These are phyloP conservation scores for Thalassiosira mediterranea DNA, from an alignment of 352 stramenopile genomes.

Conservation along the genomic window DNA sequence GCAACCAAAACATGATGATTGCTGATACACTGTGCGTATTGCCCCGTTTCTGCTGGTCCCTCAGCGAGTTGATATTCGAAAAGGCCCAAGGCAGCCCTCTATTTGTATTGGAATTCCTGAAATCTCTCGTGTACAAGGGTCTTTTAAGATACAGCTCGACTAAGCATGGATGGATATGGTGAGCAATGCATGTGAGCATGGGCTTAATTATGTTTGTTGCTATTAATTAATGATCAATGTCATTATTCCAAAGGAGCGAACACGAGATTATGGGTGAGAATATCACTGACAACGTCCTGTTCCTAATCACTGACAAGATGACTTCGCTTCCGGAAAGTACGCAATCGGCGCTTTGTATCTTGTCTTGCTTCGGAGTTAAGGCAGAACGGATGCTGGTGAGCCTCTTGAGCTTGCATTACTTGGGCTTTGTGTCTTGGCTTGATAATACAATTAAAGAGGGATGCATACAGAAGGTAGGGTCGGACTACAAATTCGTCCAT, in stretches of 20 bases:
- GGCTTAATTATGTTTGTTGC: too few relatives aligned
- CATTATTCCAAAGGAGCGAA: neutral
- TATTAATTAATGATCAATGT: neutral
- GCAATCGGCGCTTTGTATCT: conserved; percentile 26
- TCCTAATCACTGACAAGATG: conserved; percentile 45
- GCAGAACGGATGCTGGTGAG: conserved; percentile 16
- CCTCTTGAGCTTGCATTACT: conserved; percentile 29
- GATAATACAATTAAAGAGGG: conserved; percentile 21
- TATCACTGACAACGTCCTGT: conserved; percentile 41
- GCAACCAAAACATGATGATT: conserved; percentile 28
- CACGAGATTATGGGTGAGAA: conserved; percentile 21
- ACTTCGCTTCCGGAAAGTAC: conserved; percentile 25
- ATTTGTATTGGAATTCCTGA: conserved; percentile 33
- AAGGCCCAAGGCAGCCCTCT: conserved; percentile 32
- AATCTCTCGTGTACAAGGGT: conserved; percentile 7
- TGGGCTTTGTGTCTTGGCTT: conserved; percentile 21
- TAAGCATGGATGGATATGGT: conserved; percentile 23
- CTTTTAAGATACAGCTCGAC: conserved; percentile 17
- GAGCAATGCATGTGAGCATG: too few relatives aligned
- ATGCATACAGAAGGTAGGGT: conserved; percentile 15
- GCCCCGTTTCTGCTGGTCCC: conserved; percentile 11
- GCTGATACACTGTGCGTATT: conserved; percentile 16
- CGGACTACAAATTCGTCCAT: conserved; percentile 46
- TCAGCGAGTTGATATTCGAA: conserved; percentile 19
- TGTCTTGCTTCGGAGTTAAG: conserved; percentile 46